A percentile compares a stretch with the other conserved stretches of the same genome.
These are phyloP conservation scores for Setaria viridis DNA, from an alignment of 202 grass and related monocot species.

Conservation along the genomic window DNA sequence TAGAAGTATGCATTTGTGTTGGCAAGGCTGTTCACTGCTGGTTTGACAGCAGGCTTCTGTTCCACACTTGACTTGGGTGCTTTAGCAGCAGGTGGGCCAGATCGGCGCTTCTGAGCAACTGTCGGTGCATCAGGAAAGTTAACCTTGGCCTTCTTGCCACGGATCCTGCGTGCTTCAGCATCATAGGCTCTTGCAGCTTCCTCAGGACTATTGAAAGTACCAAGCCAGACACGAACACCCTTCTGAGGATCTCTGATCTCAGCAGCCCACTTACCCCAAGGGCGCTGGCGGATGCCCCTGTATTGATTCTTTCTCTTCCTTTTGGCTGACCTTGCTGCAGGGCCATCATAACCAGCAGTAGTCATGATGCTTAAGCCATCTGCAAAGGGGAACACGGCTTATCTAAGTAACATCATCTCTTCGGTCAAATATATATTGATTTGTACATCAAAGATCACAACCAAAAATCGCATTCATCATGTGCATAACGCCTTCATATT, in stretches of 20 bases:
- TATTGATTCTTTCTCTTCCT: slow-evolving; percentile 94
- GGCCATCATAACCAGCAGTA: slow-evolving; percentile 49
- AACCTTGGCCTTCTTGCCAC: slow-evolving; percentile 97
- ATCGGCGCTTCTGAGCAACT: slow-evolving; percentile 45
- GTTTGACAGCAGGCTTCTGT: slow-evolving; percentile 51
- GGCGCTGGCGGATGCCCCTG: slow-evolving; percentile 94
- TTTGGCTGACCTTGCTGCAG: slow-evolving; percentile 59
- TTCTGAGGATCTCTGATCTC: slow-evolving; percentile 96
- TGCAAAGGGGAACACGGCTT: slow-evolving; percentile 38
- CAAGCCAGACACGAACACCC: slow-evolving; percentile 95
- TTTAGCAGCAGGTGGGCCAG: slow-evolving; percentile 36
- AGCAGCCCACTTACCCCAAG: slow-evolving; percentile 99
- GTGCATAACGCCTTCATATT: slow-evolving; percentile 1
- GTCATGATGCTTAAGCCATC: slow-evolving; percentile 57
- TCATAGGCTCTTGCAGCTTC: slow-evolving; percentile 98
- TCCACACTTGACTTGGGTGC: slow-evolving; percentile 46
- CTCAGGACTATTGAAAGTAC: slow-evolving; percentile 94
- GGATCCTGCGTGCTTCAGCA: slow-evolving; percentile 82
- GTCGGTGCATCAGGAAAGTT: slow-evolving; percentile 73
- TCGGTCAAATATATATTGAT: slow-evolving; percentile 18
- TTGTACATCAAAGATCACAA: slow-evolving; percentile 7
- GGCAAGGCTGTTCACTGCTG: slow-evolving; percentile 39
- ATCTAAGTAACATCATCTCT: neutral
- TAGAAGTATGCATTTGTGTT: slow-evolving; percentile 46
- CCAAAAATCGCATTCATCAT: slow-evolving; percentile 7